phyloP scores from a whole-genome alignment of 169 alveolate genomes.

The Plasmodium relictum region DNA sequence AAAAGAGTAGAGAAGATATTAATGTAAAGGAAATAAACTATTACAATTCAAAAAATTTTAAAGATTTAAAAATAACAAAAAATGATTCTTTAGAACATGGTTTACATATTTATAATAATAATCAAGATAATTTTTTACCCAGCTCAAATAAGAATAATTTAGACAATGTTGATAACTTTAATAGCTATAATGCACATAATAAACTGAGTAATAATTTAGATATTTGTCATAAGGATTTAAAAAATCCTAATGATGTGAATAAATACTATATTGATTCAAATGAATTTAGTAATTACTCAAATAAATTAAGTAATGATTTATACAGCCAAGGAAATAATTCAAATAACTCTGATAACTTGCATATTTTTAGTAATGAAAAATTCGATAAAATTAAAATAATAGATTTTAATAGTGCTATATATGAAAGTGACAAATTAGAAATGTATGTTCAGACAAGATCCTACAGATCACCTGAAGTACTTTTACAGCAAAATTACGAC shows the following conservation, averaged over 20 bases:
- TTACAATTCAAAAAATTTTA: constrained; percentile 1
- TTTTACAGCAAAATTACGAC: constrained; percentile 97
- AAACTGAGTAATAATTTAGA: background rate
- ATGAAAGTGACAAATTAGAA: constrained; percentile 93
- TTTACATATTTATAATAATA: background rate
- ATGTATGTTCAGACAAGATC: constrained; percentile 97
- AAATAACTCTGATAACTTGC: background rate
- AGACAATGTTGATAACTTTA: background rate
- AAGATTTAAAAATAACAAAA: background rate
- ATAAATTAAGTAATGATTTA: background rate
- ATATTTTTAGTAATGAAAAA: constrained; percentile 47
- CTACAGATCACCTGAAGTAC: constrained; percentile 99
- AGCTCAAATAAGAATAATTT: background rate
- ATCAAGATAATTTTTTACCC: background rate
- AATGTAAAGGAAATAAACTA: background rate
- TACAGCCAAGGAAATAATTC: background rate
- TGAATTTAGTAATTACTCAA: background rate
- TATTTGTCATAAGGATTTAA: background rate
- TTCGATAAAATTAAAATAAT: constrained; percentile 92
- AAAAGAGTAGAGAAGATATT: background rate
- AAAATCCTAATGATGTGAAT: background rate
- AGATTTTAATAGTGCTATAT: constrained; percentile 97
- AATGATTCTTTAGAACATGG: background rate
- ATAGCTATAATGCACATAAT: background rate
- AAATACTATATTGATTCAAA: background rate